A percentile compares a stretch with the other conserved stretches of the same genome.
phyloP scores from a whole-genome alignment of 2,329 filamentous ascomycete genomes.

The Fusarium begoniae region DNA sequence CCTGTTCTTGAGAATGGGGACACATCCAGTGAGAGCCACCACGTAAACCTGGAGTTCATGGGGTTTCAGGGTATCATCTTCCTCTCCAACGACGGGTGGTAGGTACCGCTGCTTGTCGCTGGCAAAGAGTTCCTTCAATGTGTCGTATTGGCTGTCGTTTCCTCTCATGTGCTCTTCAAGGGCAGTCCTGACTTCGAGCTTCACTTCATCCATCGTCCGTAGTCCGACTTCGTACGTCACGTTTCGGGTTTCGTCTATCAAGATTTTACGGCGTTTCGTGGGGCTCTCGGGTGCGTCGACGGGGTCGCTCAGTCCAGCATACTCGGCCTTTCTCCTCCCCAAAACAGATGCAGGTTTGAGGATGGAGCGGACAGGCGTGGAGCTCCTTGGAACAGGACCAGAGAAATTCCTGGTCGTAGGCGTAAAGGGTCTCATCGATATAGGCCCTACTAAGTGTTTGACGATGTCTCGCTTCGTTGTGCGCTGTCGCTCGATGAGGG shows the following conservation, averaged over 20 bases:
- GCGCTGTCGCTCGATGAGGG: constrained; percentile 7
- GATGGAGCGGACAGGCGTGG: constrained; percentile 62
- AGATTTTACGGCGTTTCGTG: constrained; percentile 64
- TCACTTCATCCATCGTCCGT: constrained; percentile 64
- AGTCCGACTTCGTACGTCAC: constrained; percentile 64
- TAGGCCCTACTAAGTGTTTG: constrained; percentile 9
- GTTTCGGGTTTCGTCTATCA: constrained; percentile 67
- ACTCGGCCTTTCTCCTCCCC: constrained; percentile 55
- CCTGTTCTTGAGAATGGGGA: constrained; percentile 67
- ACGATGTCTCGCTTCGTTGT: constrained; percentile 17
- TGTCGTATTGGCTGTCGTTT: constrained; percentile 68
- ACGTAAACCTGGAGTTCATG: constrained; percentile 69
- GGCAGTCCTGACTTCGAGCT: constrained; percentile 63
- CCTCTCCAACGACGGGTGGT: constrained; percentile 52
- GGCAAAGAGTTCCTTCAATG: constrained; percentile 67
- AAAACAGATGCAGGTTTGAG: constrained; percentile 59
- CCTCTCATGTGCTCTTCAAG: constrained; percentile 66
- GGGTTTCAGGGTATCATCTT: constrained; percentile 60
- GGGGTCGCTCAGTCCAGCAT: constrained; percentile 54
- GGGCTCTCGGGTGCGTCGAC: constrained; percentile 54
- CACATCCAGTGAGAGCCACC: constrained; percentile 69
- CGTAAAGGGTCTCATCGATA: constrained; percentile 45
- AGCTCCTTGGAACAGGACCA: constrained; percentile 46
- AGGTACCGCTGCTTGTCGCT: constrained; percentile 57
- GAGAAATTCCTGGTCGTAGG: constrained; percentile 47